Conservation (phyloP, 306 rosid species). For the Coriaria nepalensis region DNA sequence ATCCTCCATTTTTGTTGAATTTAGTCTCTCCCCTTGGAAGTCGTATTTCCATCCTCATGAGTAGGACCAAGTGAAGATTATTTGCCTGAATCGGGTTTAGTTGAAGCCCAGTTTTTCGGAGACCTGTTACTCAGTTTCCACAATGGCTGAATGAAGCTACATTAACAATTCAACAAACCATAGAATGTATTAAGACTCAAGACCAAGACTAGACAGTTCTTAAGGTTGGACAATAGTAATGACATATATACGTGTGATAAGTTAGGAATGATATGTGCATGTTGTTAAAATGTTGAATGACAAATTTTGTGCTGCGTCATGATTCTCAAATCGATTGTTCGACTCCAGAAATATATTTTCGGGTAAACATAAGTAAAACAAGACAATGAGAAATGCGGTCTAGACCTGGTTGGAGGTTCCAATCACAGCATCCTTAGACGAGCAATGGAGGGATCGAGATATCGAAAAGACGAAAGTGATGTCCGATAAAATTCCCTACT, state of each 20-base stretch:
- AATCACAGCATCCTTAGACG: slow-evolving; percentile 9
- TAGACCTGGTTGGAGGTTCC: slow-evolving; percentile 38
- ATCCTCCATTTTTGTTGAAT: slow-evolving; percentile 17
- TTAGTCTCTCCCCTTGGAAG: slow-evolving; percentile 19
- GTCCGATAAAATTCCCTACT: no score
- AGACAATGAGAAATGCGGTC: slow-evolving; percentile 11
- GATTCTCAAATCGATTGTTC: slow-evolving; percentile 1
- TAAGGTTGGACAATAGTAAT: slow-evolving; percentile 5
- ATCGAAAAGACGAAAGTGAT: no score
- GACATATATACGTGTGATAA: neutral
- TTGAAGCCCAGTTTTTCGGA: slow-evolving; percentile 17
- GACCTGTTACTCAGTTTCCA: slow-evolving; percentile 20
- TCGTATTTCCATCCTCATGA: slow-evolving; percentile 18
- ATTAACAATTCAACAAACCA: neutral
- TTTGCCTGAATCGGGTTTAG: slow-evolving; percentile 12
- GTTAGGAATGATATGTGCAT: no score
- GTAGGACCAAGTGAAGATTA: slow-evolving; percentile 16
- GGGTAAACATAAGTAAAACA: no score
- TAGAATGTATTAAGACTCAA: slow-evolving; percentile 9
- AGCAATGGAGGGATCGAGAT: no score
- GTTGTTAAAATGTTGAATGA: no score
- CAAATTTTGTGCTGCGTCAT: no score
- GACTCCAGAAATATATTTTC: slow-evolving; percentile 2
- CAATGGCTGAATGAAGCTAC: slow-evolving; percentile 22
- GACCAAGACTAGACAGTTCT: slow-evolving; percentile 8